Evolutionary conservation across 164 flowering plant species (phyloP).

Genomic region (Liquidambar formosana): DNA sequence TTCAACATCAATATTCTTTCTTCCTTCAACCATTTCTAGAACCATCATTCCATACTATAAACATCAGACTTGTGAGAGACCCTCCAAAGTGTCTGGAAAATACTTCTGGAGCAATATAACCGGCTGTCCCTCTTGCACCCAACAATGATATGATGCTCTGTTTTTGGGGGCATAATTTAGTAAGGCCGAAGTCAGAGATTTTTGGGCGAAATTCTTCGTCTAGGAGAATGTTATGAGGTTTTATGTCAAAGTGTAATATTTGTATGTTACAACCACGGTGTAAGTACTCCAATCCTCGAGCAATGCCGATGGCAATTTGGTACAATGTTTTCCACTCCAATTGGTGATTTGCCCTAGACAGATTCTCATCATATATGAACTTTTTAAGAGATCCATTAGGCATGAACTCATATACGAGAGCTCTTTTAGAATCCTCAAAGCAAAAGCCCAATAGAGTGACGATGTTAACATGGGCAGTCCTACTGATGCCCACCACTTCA

Average conservation of each 20-base stretch:
- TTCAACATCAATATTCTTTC: conserved; percentile 18
- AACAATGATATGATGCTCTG: conserved; percentile 35
- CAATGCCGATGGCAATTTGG: conserved; percentile 38
- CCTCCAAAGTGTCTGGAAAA: conserved; percentile 34
- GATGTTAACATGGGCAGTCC: conserved; percentile 41
- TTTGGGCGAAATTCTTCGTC: conserved; percentile 41
- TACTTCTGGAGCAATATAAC: conserved; percentile 53
- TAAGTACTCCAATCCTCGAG: conserved; percentile 44
- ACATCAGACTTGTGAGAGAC: conserved; percentile 54
- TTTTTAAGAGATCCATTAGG: conserved; percentile 48
- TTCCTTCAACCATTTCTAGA: conserved; percentile 48
- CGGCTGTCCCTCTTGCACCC: conserved; percentile 42
- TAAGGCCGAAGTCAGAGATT: conserved; percentile 46
- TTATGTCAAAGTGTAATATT: conserved; percentile 49
- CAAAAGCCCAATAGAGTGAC: conserved; percentile 39
- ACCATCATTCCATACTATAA: conserved; percentile 60
- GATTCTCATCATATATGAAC: conserved; percentile 25
- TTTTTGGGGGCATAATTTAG: conserved; percentile 30
- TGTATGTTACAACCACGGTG: conserved; percentile 47
- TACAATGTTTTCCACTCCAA: conserved; percentile 32
- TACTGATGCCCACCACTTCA: conserved; percentile 36
- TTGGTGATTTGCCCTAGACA: background rate
- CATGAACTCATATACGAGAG: conserved; percentile 45
- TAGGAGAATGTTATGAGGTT: conserved; percentile 45
- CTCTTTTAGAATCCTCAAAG: conserved; percentile 33